phyloP scores from a whole-genome alignment of 2,329 filamentous ascomycete genomes.

The Alternaria ethzedia region DNA sequence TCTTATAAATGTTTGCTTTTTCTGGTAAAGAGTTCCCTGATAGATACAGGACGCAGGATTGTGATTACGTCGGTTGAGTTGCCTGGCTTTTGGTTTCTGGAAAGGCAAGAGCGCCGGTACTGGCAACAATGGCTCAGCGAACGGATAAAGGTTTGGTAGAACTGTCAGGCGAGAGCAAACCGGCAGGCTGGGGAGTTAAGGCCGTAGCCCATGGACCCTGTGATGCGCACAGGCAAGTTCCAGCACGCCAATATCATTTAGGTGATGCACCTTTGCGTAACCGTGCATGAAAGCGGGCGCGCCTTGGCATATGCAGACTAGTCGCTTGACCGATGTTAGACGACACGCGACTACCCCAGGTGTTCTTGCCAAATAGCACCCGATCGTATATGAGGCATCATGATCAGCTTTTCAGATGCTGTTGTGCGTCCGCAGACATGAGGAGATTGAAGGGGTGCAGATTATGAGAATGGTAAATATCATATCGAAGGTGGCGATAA shows the following conservation, averaged over 20 bases:
- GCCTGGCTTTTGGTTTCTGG: neutral
- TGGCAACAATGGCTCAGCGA: neutral
- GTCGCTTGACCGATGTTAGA: neutral
- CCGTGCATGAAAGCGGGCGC: neutral
- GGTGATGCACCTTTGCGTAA: constrained; percentile 1
- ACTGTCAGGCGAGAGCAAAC: neutral
- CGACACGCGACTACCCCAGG: neutral
- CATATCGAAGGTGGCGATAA: constrained; percentile 6
- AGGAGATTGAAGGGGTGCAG: neutral
- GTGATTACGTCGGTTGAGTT: neutral
- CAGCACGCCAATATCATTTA: neutral
- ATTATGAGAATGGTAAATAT: neutral
- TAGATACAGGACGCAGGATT: neutral
- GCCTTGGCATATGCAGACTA: neutral
- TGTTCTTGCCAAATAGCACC: neutral
- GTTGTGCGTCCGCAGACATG: neutral
- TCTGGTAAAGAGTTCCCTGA: neutral
- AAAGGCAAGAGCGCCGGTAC: neutral
- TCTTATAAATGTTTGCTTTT: neutral
- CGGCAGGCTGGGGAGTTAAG: neutral
- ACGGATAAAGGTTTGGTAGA: neutral
- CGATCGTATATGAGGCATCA: neutral
- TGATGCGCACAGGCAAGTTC: neutral
- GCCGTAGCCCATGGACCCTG: neutral
- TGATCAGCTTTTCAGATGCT: neutral